Evolutionary conservation across 2,329 filamentous ascomycete genomes (phyloP).

Genomic region (Penicillium oxalicum): DNA sequence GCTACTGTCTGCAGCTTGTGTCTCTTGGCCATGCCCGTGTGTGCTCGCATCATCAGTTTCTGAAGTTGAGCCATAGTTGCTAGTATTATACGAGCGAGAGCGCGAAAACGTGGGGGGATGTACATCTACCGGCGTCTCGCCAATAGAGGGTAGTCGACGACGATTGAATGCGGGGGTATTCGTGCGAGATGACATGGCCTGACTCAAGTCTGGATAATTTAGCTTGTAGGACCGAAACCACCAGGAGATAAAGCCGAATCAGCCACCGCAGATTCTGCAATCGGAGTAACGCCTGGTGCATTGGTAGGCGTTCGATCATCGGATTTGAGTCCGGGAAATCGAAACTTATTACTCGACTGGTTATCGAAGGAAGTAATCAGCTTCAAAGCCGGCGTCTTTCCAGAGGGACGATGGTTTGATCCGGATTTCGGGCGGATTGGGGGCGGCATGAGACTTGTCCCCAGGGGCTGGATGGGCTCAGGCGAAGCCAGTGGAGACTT

Average conservation of each 20-base stretch:
- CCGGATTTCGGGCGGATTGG: constrained; percentile 38
- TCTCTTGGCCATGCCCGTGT: constrained; percentile 26
- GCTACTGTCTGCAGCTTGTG: constrained; percentile 29
- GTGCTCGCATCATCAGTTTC: constrained; percentile 33
- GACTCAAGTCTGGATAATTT: constrained; percentile 60
- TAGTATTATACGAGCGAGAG: constrained; percentile 38
- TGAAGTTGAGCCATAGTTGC: constrained; percentile 45
- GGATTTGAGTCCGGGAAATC: constrained; percentile 53
- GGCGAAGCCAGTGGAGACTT: constrained; percentile 43
- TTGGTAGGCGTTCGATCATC: constrained; percentile 68
- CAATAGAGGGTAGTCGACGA: constrained; percentile 69
- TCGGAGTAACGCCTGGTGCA: constrained; percentile 73
- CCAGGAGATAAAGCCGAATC: constrained; percentile 61
- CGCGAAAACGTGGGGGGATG: constrained; percentile 39
- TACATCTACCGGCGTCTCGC: constrained; percentile 57
- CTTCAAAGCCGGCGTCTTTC: constrained; percentile 78
- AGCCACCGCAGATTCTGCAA: constrained; percentile 65
- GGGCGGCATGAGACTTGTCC: constrained; percentile 17
- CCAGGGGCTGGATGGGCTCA: constrained; percentile 50
- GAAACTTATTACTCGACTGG: constrained; percentile 48
- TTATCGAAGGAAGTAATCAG: constrained; percentile 80
- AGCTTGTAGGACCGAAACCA: constrained; percentile 51
- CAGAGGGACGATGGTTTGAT: constrained; percentile 54
- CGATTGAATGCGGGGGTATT: constrained; percentile 56
- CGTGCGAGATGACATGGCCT: constrained; percentile 61